A percentile compares a stretch with the other conserved stretches of the same genome.
Evolutionary conservation across 257 asterid genomes (phyloP).

Genomic region (Agastache rugosa): DNA sequence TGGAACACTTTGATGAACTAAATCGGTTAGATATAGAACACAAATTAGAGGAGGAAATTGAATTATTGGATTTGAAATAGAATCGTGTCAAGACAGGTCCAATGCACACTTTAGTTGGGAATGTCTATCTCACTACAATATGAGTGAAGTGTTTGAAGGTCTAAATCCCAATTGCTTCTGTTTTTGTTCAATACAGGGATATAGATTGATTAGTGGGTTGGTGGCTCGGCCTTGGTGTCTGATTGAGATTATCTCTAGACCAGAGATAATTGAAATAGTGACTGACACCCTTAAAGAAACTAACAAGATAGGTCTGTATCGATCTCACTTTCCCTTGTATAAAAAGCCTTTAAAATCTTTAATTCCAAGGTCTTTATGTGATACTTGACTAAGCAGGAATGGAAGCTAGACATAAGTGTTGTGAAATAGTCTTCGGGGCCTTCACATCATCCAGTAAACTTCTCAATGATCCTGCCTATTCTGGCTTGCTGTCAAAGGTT

Average conservation of each 20-base stretch:
- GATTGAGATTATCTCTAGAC: constrained; percentile 73
- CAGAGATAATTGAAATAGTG: constrained; percentile 67
- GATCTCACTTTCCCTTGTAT: constrained; percentile 21
- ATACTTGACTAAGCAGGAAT: constrained; percentile 61
- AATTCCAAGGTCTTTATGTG: not conserved
- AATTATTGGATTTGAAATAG: constrained; percentile 7
- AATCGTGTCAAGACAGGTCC: not conserved
- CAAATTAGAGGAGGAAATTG: not conserved
- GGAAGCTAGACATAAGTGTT: constrained; percentile 93
- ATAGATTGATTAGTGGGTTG: constrained; percentile 73
- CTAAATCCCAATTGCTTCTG: constrained; percentile 13
- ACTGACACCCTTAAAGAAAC: constrained; percentile 70
- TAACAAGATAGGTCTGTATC: constrained; percentile 68
- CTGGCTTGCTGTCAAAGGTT: constrained; percentile 71
- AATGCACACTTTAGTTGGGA: not conserved
- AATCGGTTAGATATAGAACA: not conserved
- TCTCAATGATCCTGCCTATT: constrained; percentile 58
- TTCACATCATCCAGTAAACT: constrained; percentile 63
- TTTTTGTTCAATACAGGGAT: constrained; percentile 59
- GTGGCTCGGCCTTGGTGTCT: constrained; percentile 92
- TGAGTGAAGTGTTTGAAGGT: constrained; percentile 13
- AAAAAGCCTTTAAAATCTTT: constrained; percentile 11
- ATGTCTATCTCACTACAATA: not conserved
- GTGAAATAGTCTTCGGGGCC: constrained; percentile 67
- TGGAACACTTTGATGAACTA: not conserved